Percentiles rank a stretch among this genome's conserved stretches.
Evolutionary conservation across 257 asterid species (phyloP).

Genomic region (Galeopsis tetrahit): DNA sequence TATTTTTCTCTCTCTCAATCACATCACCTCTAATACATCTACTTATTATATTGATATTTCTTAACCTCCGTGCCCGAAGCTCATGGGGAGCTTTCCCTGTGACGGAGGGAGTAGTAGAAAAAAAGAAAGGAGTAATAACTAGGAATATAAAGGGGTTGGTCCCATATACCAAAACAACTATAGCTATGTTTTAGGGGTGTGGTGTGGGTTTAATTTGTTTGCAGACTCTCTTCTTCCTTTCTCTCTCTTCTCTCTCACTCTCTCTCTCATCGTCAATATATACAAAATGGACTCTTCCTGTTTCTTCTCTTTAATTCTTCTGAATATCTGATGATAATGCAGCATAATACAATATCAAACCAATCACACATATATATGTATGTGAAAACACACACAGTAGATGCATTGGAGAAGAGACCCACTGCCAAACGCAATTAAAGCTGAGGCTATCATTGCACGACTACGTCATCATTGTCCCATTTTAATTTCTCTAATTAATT

Average conservation of each 20-base stretch:
- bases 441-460: slow-evolving; percentile 56
- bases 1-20: no score
- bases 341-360: no score
- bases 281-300: slow-evolving; percentile 38
- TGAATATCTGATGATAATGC: neutral
- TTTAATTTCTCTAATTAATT: neutral
- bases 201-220: slow-evolving; percentile 20
- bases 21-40: no score
- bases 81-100: no score
- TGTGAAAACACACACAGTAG: slow-evolving; percentile 11
- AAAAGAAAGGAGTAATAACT: slow-evolving; percentile 9
- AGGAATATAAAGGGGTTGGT: slow-evolving; percentile 27
- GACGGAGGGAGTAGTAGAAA: neutral
- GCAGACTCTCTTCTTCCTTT: slow-evolving; percentile 33
- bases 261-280: neutral
- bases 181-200: slow-evolving; percentile 32
- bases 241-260: slow-evolving; percentile 15
- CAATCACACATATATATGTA: neutral
- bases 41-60: no score
- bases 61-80: no score
- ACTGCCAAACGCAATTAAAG: slow-evolving; percentile 56
- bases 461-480: slow-evolving; percentile 59
- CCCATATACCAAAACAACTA: slow-evolving; percentile 31
- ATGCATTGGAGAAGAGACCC: slow-evolving; percentile 42
- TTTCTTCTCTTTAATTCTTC: slow-evolving; percentile 34